Evolutionary conservation across 257 asterid species (phyloP).

Genomic region (Petunia axillaris): DNA sequence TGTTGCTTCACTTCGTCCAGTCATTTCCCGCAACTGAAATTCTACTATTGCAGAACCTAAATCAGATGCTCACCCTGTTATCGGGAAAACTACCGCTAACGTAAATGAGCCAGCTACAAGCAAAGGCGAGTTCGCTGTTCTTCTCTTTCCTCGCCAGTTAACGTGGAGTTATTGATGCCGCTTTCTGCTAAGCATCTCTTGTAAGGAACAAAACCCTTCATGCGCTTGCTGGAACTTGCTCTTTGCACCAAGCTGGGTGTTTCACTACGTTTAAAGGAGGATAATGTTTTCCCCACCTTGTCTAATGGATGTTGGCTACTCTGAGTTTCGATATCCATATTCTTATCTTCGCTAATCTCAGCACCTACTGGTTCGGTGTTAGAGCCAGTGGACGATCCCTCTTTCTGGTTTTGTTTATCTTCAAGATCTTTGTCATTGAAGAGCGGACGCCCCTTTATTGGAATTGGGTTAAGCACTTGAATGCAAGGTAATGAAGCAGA

Average conservation of each 20-base stretch:
- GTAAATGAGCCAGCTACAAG: conserved; percentile 37
- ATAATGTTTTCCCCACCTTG: conserved; percentile 25
- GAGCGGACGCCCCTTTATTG: conserved; percentile 42
- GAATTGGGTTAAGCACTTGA: conserved; percentile 60
- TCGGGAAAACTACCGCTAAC: not conserved
- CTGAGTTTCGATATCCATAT: conserved; percentile 35
- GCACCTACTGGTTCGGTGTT: conserved; percentile 40
- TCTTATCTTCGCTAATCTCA: conserved; percentile 30
- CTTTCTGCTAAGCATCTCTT: conserved; percentile 67
- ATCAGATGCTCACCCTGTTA: conserved; percentile 14
- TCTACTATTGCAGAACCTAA: not conserved
- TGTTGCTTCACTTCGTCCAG: not conserved
- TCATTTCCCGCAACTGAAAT: not conserved
- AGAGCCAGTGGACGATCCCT: conserved; percentile 54
- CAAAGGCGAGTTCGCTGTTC: conserved; percentile 64
- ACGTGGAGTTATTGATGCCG: conserved; percentile 32
- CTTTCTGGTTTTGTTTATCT: conserved; percentile 41
- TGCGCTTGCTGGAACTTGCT: conserved; percentile 38
- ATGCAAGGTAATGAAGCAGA: conserved; percentile 32
- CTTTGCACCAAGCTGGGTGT: conserved; percentile 33
- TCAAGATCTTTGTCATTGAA: conserved; percentile 33
- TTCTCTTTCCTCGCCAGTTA: conserved; percentile 55
- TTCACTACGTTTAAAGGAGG: conserved; percentile 40
- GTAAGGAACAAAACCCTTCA: conserved; percentile 78
- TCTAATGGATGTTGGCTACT: conserved; percentile 32